Percentiles rank a stretch among this genome's conserved stretches.
Evolutionary conservation across 345 rosid species (phyloP).

Genomic region (Populus tremula): DNA sequence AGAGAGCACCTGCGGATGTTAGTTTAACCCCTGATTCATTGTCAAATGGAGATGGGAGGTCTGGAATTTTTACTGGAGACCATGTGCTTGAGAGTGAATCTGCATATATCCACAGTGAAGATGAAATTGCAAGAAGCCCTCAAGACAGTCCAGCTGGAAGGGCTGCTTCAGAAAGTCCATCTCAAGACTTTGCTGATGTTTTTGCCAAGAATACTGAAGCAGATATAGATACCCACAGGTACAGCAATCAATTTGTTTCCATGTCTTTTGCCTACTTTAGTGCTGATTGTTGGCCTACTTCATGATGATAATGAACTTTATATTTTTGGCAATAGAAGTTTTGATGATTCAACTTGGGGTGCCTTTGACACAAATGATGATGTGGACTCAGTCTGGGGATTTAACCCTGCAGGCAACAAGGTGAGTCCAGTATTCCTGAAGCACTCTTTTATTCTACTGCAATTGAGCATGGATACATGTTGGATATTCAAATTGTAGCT

Average conservation of each 20-base stretch:
- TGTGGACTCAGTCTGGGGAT: constrained; percentile 90
- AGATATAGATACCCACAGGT: constrained; percentile 58
- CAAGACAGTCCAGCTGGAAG: constrained; percentile 68
- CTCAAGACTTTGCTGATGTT: constrained; percentile 59
- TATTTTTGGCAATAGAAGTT: constrained; percentile 44
- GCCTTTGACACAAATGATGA: constrained; percentile 90
- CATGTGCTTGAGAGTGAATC: constrained; percentile 57
- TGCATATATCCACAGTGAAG: constrained; percentile 65
- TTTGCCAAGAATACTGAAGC: constrained; percentile 60
- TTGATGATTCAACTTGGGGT: constrained; percentile 93
- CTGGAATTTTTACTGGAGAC: constrained; percentile 41
- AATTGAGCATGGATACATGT: not conserved
- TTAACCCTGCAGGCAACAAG: constrained; percentile 62
- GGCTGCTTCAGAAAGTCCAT: constrained; percentile 55
- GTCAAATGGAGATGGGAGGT: constrained; percentile 48
- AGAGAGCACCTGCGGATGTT: constrained; percentile 50
- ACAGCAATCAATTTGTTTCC: not conserved
- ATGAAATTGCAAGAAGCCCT: constrained; percentile 83
- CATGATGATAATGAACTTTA: not conserved
- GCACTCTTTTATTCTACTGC: not conserved
- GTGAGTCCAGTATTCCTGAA: constrained; percentile 38
- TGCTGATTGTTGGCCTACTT: not conserved
- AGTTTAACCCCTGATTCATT: constrained; percentile 48
- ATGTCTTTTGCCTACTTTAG: not conserved
- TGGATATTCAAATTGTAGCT: not conserved